Base-by-base conservation (phyloP, 371 early-diverging fungal genomes). In the Smittium culicis region DNA sequence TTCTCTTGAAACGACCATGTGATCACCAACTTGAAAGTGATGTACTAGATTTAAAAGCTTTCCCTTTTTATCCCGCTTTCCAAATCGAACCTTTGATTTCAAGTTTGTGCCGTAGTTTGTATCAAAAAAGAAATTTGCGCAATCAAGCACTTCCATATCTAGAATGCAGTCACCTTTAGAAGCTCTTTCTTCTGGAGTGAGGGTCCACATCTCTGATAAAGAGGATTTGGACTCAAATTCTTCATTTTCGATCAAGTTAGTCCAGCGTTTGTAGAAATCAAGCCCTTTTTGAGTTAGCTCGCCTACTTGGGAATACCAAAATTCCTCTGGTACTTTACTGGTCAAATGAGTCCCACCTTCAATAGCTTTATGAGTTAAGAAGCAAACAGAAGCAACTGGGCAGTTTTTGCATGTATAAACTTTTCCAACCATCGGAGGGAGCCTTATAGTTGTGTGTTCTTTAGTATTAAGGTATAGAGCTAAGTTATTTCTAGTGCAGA, bases 131-230 rank as follows among this genome's bases (percentile, higher is more conserved):
- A 45, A 45, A 45, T 45, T 20, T 5, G 20, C 45, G 20, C 45
- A 45, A 34, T 63, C 33, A n/a, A 63, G n/a, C 24, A 69, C 63
- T 28, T 77, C 67, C 29, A 77, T 1, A 66, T 66, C 33, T 5
- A 63, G 5, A 30, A 63, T 32, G 35, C 63, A 75, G 34, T 60
- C 79, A 77, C 66, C 78, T 67, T 32, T n/a, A n/a, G 14, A n/a
- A 70, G 84, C 83, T 35, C 89, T 75, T 30, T 82, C 79, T 1
- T 72, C 72, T 0, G 82, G 79, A 14, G 74, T 66, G 69, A 87
- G 71, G 17, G 80, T 83, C 96, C 96, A 96, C 16, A 94, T 85
- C 71, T 93, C 89, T 34, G 82, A 83, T 28, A 87, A 82, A 24
- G 81, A 75, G 35, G 81, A 77, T 61, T 82, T 75, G 54, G 84